Conservation (phyloP, 1,284 basidiomycete genomes). For the Takashimella koratensis region DNA sequence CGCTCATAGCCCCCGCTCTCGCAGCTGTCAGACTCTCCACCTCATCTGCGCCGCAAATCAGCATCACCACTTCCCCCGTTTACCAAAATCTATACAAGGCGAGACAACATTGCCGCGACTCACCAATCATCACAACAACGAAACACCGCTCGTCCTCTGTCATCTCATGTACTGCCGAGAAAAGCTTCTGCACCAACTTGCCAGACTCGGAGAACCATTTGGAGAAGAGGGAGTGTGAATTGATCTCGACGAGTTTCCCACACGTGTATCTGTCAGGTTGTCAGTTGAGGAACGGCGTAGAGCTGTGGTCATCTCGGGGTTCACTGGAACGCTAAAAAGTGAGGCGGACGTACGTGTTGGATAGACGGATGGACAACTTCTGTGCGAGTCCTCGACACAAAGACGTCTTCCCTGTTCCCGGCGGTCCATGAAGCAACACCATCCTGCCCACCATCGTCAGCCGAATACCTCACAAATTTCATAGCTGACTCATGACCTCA, state of each 20-base stretch:
- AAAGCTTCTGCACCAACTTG: slow-evolving; percentile 93
- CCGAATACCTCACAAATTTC: neutral
- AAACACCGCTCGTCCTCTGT: slow-evolving; percentile 84
- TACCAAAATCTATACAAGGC: no score
- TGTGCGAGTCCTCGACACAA: slow-evolving; percentile 92
- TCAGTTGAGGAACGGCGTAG: neutral
- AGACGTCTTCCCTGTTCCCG: slow-evolving; percentile 96
- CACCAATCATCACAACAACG: slow-evolving; percentile 91
- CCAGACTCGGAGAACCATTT: slow-evolving; percentile 99
- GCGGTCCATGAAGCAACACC: slow-evolving; percentile 90
- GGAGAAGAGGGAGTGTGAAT: slow-evolving; percentile 92
- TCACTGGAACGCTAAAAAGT: no score
- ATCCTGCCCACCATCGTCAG: slow-evolving; percentile 51
- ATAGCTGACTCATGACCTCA: slow-evolving; percentile 19
- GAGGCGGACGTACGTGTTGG: slow-evolving; percentile 59
- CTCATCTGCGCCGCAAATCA: slow-evolving; percentile 62
- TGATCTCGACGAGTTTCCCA: slow-evolving; percentile 90
- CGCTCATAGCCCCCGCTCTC: slow-evolving; percentile 85
- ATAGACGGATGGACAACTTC: slow-evolving; percentile 87
- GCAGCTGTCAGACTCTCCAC: slow-evolving; percentile 95
- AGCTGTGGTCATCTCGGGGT: neutral
- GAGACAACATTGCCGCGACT: slow-evolving; percentile 11
- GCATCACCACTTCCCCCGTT: no score
- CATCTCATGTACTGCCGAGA: slow-evolving; percentile 82
- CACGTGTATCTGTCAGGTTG: slow-evolving; percentile 68